Base-by-base conservation (phyloP, 2,329 filamentous ascomycete genomes). In the Esteya vermicola region DNA sequence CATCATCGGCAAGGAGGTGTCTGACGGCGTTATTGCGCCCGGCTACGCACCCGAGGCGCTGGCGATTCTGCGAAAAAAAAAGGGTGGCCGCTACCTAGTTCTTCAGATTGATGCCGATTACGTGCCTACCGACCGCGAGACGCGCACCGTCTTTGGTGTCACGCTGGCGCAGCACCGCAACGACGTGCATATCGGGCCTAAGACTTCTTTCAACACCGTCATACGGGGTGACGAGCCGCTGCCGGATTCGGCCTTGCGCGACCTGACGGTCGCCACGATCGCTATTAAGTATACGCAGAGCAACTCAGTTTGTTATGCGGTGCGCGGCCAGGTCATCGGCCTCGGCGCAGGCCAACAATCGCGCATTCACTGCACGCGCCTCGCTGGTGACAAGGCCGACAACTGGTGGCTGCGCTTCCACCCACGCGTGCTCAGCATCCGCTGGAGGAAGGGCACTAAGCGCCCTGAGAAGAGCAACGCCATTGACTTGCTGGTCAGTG, bases 371-470 rank as follows among this genome's bases (percentile, higher is more conserved):
- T 98, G 91, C 75, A 98, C 91, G 32, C 81, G 91, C 49, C 76
- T 98, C 38, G 91, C 91, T 10, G 91, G 91, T 45, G 89, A 96
- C 69, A 98, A 98, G 72, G 85, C 88, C 36, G 91, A 98, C 63
- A 95, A 93, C 71, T 96, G 89, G 89, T 98, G 89, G 91, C 82
- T 98, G 71, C 83, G 91, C 54, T 96, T 96, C 77, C 84, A 95
- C 68, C 80, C 85, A 51, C 81, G 85, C 39, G 84, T 91, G 12
- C 72, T 96, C 37, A 71, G 68, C 55, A 81, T 98, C 59, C 84
- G 89, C 68, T 98, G 86, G 85, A 95, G 94, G 74, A 89, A 91
- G 67, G 89, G 91, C 53, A 85, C 83, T 56, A 96, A 96, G 78
- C 78, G 91, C 43, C 75, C 91, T 35, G 89, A 95, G 61, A 98